Percentiles rank a stretch among this genome's conserved stretches.
Evolutionary conservation across 306 rosid genomes (phyloP).

Genomic region (Vicia sativa): DNA sequence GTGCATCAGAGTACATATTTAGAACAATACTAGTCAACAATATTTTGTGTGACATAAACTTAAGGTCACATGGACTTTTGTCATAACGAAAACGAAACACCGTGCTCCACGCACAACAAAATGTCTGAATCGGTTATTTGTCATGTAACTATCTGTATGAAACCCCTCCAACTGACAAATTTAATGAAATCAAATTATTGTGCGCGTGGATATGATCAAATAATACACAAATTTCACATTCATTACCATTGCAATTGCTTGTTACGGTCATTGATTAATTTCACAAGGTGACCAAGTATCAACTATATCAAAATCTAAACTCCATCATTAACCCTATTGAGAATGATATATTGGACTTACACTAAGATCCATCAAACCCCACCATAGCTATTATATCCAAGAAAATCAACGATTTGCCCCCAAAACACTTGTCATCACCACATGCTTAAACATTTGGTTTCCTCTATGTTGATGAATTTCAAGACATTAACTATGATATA

Average conservation of each 20-base stretch:
- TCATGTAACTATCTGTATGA: slow-evolving; percentile 4
- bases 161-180: slow-evolving; percentile 32
- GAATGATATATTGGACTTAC: slow-evolving; percentile 31
- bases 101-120: background rate
- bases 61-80: background rate
- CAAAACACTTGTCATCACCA: slow-evolving; percentile 37
- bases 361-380: slow-evolving; percentile 32
- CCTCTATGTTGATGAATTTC: slow-evolving; percentile 37
- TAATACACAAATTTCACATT: slow-evolving; percentile 22
- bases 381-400: slow-evolving; percentile 28
- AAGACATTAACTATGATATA: slow-evolving; percentile 36
- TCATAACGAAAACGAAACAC: background rate
- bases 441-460: slow-evolving; percentile 46
- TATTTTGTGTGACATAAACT: background rate
- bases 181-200: slow-evolving; percentile 37
- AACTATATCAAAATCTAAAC: slow-evolving; percentile 31
- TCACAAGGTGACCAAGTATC: slow-evolving; percentile 26
- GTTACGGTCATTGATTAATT: background rate
- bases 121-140: background rate
- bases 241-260: slow-evolving; percentile 19
- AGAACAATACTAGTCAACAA: background rate
- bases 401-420: slow-evolving; percentile 45
- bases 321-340: slow-evolving; percentile 25
- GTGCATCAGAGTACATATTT: background rate
- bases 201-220: slow-evolving; percentile 31